phyloP scores from a whole-genome alignment of 371 early-diverging fungal genomes.

The Syncephalastrum contaminatum region DNA sequence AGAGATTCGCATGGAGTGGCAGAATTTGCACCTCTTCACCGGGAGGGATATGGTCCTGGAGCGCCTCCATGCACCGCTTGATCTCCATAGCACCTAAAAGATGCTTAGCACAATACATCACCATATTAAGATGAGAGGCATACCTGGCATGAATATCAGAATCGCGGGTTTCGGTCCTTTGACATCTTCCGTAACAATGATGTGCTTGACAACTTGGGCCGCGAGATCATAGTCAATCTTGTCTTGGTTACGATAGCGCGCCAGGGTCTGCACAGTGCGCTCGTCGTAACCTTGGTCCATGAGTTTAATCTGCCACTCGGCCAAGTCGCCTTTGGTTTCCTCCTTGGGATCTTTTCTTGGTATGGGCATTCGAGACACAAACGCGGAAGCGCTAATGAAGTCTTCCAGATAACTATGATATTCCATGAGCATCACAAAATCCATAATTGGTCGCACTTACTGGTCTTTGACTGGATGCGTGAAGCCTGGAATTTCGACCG shows the following conservation, averaged over 20 bases:
- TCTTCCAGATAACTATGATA: constrained; percentile 54
- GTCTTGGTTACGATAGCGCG: constrained; percentile 48
- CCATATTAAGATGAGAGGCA: background rate
- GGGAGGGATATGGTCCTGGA: constrained; percentile 28
- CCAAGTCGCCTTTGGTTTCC: constrained; percentile 24
- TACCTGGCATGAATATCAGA: constrained; percentile 76
- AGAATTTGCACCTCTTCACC: constrained; percentile 41
- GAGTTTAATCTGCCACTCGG: constrained; percentile 44
- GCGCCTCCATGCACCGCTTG: constrained; percentile 61
- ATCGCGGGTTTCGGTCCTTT: constrained; percentile 52
- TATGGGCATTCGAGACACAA: constrained; percentile 38
- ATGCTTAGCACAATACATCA: background rate
- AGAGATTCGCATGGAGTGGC: constrained; percentile 77
- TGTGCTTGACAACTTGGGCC: constrained; percentile 58
- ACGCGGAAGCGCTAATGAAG: constrained; percentile 48
- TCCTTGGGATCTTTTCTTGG: constrained; percentile 32
- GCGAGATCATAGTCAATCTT: constrained; percentile 70
- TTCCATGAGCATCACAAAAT: background rate
- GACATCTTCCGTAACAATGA: constrained; percentile 47
- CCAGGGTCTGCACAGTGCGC: constrained; percentile 42
- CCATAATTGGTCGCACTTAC: constrained; percentile 14
- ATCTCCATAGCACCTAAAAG: constrained; percentile 70
- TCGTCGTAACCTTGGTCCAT: constrained; percentile 46
- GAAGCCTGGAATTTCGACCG: constrained; percentile 75
- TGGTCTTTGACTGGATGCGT: constrained; percentile 78